Evolutionary conservation across 805 yeast species (phyloP).

Genomic region (Sugiyamaella qingdaonensis): DNA sequence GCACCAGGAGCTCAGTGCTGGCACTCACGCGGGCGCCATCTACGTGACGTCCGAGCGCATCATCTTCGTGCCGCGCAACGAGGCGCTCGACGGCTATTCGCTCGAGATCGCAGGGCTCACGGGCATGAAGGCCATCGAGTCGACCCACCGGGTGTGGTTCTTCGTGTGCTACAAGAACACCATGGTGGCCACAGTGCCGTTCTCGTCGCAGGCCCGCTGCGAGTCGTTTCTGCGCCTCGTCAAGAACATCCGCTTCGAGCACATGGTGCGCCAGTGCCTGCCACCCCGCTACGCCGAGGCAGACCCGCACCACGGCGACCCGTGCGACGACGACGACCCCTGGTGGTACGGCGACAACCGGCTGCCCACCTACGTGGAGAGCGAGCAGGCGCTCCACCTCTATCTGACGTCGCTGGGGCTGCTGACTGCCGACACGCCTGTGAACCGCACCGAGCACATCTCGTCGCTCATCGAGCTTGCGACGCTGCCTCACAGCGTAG

Average conservation of each 20-base stretch:
- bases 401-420: conserved; percentile 14
- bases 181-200: conserved; percentile 27
- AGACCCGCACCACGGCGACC: neutral
- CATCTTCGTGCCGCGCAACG: conserved; percentile 22
- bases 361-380: conserved; percentile 23
- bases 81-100: conserved; percentile 16
- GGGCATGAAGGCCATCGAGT: conserved; percentile 21
- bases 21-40: conserved; percentile 17
- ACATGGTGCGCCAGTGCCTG: conserved; percentile 28
- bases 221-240: conserved; percentile 26
- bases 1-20: conserved; percentile 16
- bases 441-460: conserved; percentile 8
- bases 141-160: conserved; percentile 15
- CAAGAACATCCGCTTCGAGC: conserved; percentile 32
- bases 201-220: conserved; percentile 24
- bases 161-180: conserved; percentile 22
- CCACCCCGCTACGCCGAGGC: conserved; percentile 27
- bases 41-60: conserved; percentile 27
- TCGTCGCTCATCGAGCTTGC: conserved; percentile 10
- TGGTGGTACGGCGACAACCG: conserved; percentile 22
- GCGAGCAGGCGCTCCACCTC: conserved; percentile 21
- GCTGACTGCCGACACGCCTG: conserved; percentile 1
- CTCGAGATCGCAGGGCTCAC: conserved; percentile 17
- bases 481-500: conserved; percentile 1
- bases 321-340: conserved; percentile 6